Evolutionary conservation across 2,329 filamentous ascomycete species (phyloP), one percentile per base, ranked within the genome.

Genomic region (Tolypocladium nubicola): DNA sequence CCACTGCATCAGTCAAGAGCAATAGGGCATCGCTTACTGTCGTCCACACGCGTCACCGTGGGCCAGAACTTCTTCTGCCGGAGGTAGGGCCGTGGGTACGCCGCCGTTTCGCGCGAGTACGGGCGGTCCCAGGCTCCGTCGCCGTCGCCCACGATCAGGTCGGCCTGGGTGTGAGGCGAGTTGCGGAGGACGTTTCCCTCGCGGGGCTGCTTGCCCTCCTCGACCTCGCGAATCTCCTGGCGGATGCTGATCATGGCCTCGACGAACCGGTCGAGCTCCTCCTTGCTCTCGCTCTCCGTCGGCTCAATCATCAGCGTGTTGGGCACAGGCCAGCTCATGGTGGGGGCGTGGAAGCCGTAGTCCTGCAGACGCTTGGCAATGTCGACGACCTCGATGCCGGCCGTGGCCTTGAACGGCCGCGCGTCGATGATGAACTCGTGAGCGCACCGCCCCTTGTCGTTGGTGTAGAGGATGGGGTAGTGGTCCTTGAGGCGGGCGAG

Each of bases 1-100:
- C 21, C 23, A 26, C 52, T 13, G 19, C 3, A 21, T 3, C 47
- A 13, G 2, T 3, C 4, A 2, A 21, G 19, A n/a, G 47, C 9
- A 10, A n/a, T 9, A 9, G 1, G 8, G 7, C 30, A 30, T 35
- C 9, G 79, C 87, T 79, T 73, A 93, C 89, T 82, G 77, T 97
- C 93, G 70, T 97, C 89, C 23, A 97, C 79, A 70, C 93, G 82
- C 8, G 88, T 90, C 16, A 96, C 90, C 40, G 79, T 86, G 0
- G 93, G 92, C 93, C 93, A 97, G 76, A 97, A 97, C 79, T 97
- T 97, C 87, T 95, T 97, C 82, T 96, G 89, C 71, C 83, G 82
- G 61, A 97, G 75, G 74, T 84, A 96, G 0, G 85, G 78, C 61
- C 96, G 70, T 21, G 93, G 93, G 70, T 96, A 97, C 0, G 90